These are phyloP conservation scores for Leishmania lainsoni DNA, from an alignment of 208 protist species.

Conservation along the genomic window DNA sequence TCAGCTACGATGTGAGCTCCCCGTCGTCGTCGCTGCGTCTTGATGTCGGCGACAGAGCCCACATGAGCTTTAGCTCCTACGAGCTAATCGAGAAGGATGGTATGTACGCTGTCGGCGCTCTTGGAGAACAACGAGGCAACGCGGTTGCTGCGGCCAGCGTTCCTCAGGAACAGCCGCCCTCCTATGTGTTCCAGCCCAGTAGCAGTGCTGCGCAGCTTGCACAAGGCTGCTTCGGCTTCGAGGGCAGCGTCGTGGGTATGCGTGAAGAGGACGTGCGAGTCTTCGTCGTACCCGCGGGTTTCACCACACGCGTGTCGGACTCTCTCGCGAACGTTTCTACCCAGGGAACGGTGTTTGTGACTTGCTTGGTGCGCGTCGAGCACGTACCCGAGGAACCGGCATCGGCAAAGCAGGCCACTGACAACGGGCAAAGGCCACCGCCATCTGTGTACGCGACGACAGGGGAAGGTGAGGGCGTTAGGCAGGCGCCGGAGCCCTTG, in stretches of 20 bases:
- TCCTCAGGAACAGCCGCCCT: neutral
- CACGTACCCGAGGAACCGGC: slow-evolving; percentile 23
- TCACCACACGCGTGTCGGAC: slow-evolving; percentile 26
- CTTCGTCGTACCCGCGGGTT: slow-evolving; percentile 48
- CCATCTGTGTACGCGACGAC: slow-evolving; percentile 34
- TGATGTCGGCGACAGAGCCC: slow-evolving; percentile 32
- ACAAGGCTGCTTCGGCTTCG: slow-evolving; percentile 57
- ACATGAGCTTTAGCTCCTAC: slow-evolving; percentile 53
- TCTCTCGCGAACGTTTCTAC: slow-evolving; percentile 32
- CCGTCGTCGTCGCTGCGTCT: slow-evolving; percentile 40
- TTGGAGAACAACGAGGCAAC: slow-evolving; percentile 18
- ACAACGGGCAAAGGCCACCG: neutral
- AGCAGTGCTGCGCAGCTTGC: slow-evolving; percentile 42
- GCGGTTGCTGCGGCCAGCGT: slow-evolving; percentile 14
- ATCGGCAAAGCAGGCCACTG: slow-evolving; percentile 4
- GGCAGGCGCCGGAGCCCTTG: neutral
- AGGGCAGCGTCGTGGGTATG: slow-evolving; percentile 63
- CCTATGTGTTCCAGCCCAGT: slow-evolving; percentile 57
- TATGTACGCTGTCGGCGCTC: slow-evolving; percentile 14
- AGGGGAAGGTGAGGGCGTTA: neutral
- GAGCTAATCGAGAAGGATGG: slow-evolving; percentile 29
- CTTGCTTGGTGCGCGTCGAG: slow-evolving; percentile 56
- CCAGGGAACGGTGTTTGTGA: slow-evolving; percentile 50
- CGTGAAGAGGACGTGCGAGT: slow-evolving; percentile 51
- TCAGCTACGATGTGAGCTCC: slow-evolving; percentile 54